phyloP scores from a whole-genome alignment of 2,329 filamentous ascomycete species.

The Alternaria sp. region DNA sequence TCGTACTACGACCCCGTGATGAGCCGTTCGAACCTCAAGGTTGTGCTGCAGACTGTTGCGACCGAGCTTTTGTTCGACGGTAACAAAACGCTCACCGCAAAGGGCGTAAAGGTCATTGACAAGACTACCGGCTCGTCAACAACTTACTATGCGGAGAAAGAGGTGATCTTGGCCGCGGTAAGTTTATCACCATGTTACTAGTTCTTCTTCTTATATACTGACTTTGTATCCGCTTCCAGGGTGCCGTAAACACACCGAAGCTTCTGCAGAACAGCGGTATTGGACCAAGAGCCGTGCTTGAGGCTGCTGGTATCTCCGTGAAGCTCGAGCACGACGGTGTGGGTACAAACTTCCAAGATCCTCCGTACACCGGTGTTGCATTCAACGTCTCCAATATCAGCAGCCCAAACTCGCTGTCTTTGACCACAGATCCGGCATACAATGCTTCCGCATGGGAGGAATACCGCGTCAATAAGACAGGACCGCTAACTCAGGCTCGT shows the following conservation, averaged over 20 bases:
- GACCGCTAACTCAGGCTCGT: conserved; percentile 39
- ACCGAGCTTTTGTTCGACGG: conserved; percentile 37
- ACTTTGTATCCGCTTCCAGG: conserved; percentile 25
- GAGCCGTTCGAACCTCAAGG: conserved; percentile 43
- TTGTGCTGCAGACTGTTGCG: conserved; percentile 32
- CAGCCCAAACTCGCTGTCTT: conserved; percentile 32
- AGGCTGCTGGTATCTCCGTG: conserved; percentile 39
- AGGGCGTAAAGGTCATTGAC: conserved; percentile 38
- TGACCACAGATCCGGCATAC: conserved; percentile 35
- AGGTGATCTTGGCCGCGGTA: conserved; percentile 67
- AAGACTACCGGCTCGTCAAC: conserved; percentile 26
- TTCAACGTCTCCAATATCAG: conserved; percentile 35
- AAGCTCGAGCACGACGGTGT: conserved; percentile 43
- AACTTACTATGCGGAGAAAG: conserved; percentile 48
- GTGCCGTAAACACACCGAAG: conserved; percentile 65
- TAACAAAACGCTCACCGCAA: conserved; percentile 31
- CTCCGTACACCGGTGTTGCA: conserved; percentile 35
- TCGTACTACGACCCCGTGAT: conserved; percentile 43
- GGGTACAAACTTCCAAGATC: conserved; percentile 49
- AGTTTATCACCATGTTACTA: background rate
- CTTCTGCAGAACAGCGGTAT: conserved; percentile 52
- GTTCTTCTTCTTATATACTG: background rate
- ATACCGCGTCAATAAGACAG: conserved; percentile 38
- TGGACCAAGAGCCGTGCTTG: conserved; percentile 38
- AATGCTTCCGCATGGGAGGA: conserved; percentile 42